Conservation (phyloP, 2,329 filamentous ascomycete genomes). For the Myrmaecium sp. region DNA sequence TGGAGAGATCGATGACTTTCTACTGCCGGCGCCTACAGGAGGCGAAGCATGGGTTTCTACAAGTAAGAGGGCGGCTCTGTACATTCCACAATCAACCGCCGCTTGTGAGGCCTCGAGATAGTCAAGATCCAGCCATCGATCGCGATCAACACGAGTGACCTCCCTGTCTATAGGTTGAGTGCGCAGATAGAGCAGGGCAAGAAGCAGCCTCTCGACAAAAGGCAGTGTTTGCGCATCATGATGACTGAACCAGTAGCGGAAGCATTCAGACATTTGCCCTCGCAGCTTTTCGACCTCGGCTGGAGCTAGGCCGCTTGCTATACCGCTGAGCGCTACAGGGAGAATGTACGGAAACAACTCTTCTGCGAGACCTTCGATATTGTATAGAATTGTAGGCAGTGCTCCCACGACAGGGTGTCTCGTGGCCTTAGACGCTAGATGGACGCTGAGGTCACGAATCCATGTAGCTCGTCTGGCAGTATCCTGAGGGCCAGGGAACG, state of each 20-base stretch:
- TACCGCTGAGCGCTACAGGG: slow-evolving; percentile 65
- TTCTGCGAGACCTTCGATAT: slow-evolving; percentile 53
- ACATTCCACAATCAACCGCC: slow-evolving; percentile 65
- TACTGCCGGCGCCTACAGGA: slow-evolving; percentile 25
- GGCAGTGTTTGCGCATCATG: slow-evolving; percentile 32
- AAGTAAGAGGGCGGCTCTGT: slow-evolving; percentile 71
- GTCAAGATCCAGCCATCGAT: slow-evolving; percentile 75
- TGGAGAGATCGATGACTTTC: slow-evolving; percentile 43
- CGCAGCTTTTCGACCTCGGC: slow-evolving; percentile 50
- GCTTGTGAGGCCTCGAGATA: slow-evolving; percentile 51
- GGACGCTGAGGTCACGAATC: slow-evolving; percentile 44
- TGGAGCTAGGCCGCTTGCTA: too few species aligned
- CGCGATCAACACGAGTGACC: slow-evolving; percentile 58
- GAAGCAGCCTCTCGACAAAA: slow-evolving; percentile 57
- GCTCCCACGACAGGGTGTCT: slow-evolving; percentile 53
- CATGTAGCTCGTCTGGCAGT: slow-evolving; percentile 24
- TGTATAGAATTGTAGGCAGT: slow-evolving; percentile 47
- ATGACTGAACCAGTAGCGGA: slow-evolving; percentile 45
- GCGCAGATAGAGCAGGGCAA: slow-evolving; percentile 72
- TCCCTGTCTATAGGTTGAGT: slow-evolving; percentile 63
- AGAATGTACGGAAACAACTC: slow-evolving; percentile 68
- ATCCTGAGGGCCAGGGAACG: background rate
- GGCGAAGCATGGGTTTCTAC: slow-evolving; percentile 54
- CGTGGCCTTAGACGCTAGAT: too few species aligned
- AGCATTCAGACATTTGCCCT: slow-evolving; percentile 50